phyloP scores from a whole-genome alignment of 1,284 basidiomycete genomes.

The Tilletia indica region DNA sequence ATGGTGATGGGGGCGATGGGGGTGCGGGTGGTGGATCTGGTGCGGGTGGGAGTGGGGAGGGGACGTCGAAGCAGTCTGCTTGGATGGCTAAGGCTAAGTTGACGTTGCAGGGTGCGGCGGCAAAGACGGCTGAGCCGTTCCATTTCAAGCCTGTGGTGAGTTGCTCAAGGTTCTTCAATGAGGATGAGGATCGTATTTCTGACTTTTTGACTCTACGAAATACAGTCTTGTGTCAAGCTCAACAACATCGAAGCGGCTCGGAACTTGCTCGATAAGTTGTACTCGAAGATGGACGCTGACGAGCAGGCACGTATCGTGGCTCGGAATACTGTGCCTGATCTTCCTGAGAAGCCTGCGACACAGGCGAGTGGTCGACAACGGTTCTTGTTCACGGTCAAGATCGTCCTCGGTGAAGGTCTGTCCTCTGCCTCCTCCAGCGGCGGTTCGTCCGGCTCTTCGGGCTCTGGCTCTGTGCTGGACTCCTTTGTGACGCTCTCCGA shows the following conservation, averaged over 20 bases:
- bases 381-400: constrained; percentile 90
- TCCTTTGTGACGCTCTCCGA: constrained; percentile 93
- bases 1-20: background rate
- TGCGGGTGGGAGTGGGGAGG: constrained; percentile 5
- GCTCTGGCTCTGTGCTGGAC: constrained; percentile 60
- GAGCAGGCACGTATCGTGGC: constrained; percentile 69
- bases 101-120: constrained; percentile 70
- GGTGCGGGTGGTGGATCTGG: constrained; percentile 2
- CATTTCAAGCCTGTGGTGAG: constrained; percentile 75
- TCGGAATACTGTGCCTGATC: constrained; percentile 55
- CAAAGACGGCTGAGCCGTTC: constrained; percentile 89
- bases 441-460: constrained; percentile 13
- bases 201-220: background rate
- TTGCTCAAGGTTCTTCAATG: constrained; percentile 1
- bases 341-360: constrained; percentile 53
- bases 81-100: constrained; percentile 61
- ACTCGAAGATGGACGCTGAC: constrained; percentile 86
- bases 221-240: constrained; percentile 81
- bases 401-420: constrained; percentile 64
- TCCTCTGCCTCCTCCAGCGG: constrained; percentile 18
- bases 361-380: constrained; percentile 18
- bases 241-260: constrained; percentile 96
- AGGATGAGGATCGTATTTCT: constrained; percentile 7
- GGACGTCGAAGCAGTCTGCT: background rate
- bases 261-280: constrained; percentile 86